Conservation (phyloP, 1,284 basidiomycete genomes). For the Trichosporon coremiiforme region DNA sequence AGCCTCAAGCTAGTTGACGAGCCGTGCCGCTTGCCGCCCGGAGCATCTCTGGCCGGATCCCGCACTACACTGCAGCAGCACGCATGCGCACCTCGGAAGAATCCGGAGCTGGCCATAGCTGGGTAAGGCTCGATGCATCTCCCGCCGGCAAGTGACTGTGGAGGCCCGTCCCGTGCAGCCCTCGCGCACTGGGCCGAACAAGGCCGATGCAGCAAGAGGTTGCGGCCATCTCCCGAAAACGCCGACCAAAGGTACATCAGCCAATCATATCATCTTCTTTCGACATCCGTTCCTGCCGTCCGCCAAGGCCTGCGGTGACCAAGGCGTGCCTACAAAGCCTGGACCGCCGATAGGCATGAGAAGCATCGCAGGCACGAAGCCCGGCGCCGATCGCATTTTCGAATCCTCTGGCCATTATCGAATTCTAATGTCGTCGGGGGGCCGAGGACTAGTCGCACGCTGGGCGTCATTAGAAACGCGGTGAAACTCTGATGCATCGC, state of each 20-base stretch:
- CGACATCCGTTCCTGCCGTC: too few species aligned
- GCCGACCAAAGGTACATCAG: background rate
- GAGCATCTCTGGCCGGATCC: constrained; percentile 14
- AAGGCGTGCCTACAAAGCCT: background rate
- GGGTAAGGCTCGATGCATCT: background rate
- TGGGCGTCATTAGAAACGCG: background rate
- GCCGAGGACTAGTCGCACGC: background rate
- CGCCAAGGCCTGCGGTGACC: background rate
- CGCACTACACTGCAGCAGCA: background rate
- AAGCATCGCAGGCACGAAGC: background rate
- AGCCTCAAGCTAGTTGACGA: background rate
- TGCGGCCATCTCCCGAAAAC: background rate
- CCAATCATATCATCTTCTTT: background rate
- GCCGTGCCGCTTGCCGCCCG: background rate
- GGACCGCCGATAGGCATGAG: background rate
- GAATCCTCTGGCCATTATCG: background rate
- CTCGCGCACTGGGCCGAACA: background rate
- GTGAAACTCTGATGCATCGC: constrained; percentile 3
- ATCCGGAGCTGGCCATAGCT: constrained; percentile 1
- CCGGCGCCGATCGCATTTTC: constrained; percentile 9
- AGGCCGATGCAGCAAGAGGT: background rate
- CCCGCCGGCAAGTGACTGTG: constrained; percentile 18
- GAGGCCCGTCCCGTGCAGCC: constrained; percentile 6
- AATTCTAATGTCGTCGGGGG: background rate
- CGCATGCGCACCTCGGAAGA: background rate